phyloP scores from a whole-genome alignment of 495 filamentous ascomycete genomes.

The Penicillium flavigenum region DNA sequence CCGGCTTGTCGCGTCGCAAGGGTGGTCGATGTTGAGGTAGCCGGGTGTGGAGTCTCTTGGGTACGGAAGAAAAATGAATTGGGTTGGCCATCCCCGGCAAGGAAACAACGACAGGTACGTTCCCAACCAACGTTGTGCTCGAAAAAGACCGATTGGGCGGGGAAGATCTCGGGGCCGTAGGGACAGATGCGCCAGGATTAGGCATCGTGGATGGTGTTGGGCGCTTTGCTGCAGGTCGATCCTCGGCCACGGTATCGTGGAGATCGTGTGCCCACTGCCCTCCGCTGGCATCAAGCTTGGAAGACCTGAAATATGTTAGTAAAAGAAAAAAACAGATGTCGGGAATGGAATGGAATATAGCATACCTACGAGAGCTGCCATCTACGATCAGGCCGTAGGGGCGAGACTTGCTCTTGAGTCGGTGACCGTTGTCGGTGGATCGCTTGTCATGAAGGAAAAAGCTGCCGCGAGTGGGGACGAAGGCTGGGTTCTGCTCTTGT shows the following conservation, averaged over 20 bases:
- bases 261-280: conserved; percentile 92
- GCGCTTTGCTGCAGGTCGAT: conserved; percentile 36
- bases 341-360: background rate
- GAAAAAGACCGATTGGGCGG: conserved; percentile 68
- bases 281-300: conserved; percentile 73
- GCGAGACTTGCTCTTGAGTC: conserved; percentile 44
- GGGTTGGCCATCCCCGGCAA: conserved; percentile 71
- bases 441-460: conserved; percentile 98
- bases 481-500: conserved; percentile 85
- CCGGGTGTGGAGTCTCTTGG: conserved; percentile 83
- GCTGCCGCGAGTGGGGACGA: conserved; percentile 89
- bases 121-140: conserved; percentile 66
- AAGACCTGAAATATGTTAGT: conserved; percentile 56
- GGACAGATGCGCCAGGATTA: conserved; percentile 34
- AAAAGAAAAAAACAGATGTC: background rate
- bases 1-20: conserved; percentile 92
- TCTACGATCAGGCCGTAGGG: conserved; percentile 50
- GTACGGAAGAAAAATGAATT: conserved; percentile 66
- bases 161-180: conserved; percentile 48
- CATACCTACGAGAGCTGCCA: conserved; percentile 46
- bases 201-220: conserved; percentile 18
- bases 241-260: conserved; percentile 72
- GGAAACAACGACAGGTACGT: conserved; percentile 77
- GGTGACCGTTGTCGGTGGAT: conserved; percentile 62
- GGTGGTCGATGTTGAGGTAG: conserved; percentile 94